Base-by-base conservation (phyloP, 2,329 filamentous ascomycete species). In the Drechslera avenae region DNA sequence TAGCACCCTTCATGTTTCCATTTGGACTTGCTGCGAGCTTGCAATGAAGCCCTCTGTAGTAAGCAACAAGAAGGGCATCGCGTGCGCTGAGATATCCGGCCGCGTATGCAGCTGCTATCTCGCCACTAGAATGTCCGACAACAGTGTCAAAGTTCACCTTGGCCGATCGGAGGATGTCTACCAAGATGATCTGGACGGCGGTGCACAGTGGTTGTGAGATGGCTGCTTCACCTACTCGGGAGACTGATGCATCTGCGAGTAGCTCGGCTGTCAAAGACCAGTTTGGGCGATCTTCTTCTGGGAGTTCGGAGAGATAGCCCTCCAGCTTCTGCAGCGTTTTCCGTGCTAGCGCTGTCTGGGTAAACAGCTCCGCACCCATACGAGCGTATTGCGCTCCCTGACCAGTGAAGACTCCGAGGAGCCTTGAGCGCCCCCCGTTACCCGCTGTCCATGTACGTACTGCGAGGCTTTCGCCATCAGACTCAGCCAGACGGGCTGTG, bases 71-170 rank as follows among this genome's bases (percentile, higher is more conserved):
- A n/a, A 50, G 4, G 5, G 46, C 39, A 7, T 37, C 18, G 1
- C n/a, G 4, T 0, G 34, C 9, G 1, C 7, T 31, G 12, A 50
- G 5, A n/a, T 14, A 31, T n/a, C 60, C 72, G 5, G 64, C 67
- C 2, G 66, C 67, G n/a, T 76, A 76, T 2, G 71, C 62, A 0
- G 75, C 75, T 0, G 72, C 74, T 7, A 76, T 74, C 50, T 78
- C 76, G 3, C 76, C 75, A 3, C 71, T 63, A 0, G 73, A 76
- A 39, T 78, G 75, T 1, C 76, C 75, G 8, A 63, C 50, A 8
- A 65, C 60, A 3, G 54, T 26, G 5, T 19, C 9, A 0, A 60
- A 59, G 1, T 17, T 4, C 8, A 68, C 39, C 5, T 43, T 40
- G 28, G 50, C 1, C 10, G 39, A 6, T 2, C 10, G 5, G 18